These are phyloP conservation scores for Calonectria pteridis DNA, from an alignment of 2,329 filamentous ascomycete species.

Conservation along the genomic window DNA sequence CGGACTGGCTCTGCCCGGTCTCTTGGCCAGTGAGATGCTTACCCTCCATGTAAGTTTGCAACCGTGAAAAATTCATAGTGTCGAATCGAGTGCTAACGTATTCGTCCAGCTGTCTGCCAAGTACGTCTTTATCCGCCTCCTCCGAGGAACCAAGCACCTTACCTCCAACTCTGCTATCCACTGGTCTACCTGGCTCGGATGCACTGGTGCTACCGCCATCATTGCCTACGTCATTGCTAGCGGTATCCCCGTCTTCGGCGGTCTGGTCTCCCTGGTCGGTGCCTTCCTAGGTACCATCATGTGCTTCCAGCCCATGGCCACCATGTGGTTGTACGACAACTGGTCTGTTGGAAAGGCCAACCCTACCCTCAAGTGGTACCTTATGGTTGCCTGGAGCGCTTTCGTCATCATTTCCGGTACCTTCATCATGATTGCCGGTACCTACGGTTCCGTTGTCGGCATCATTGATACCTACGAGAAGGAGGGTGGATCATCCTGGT, in stretches of 20 bases:
- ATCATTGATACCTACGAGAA: constrained; percentile 3
- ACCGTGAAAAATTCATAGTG: background rate
- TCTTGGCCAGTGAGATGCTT: constrained; percentile 1
- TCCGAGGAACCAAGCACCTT: constrained; percentile 7
- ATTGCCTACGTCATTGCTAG: constrained; percentile 3
- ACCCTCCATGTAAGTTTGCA: background rate
- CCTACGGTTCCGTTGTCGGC: background rate
- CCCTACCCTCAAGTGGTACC: background rate
- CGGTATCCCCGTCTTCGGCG: background rate
- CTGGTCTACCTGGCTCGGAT: constrained; percentile 1
- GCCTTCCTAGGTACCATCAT: background rate
- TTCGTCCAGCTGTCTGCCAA: background rate
- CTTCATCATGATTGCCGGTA: constrained; percentile 9
- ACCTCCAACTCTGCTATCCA: constrained; percentile 7
- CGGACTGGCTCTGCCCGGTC: background rate
- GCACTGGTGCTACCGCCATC: background rate
- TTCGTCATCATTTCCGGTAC: background rate
- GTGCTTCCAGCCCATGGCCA: constrained; percentile 3
- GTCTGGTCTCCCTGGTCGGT: background rate
- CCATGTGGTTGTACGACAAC: constrained; percentile 10
- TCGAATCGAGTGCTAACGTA: background rate
- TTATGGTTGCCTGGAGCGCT: background rate
- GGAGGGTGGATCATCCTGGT: constrained; percentile 4
- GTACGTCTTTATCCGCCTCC: constrained; percentile 3
- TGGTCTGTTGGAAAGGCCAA: background rate